Percentiles rank a stretch among this genome's conserved stretches.
Conservation (phyloP, 2,329 filamentous ascomycete species). For the Cladosporium sp. region DNA sequence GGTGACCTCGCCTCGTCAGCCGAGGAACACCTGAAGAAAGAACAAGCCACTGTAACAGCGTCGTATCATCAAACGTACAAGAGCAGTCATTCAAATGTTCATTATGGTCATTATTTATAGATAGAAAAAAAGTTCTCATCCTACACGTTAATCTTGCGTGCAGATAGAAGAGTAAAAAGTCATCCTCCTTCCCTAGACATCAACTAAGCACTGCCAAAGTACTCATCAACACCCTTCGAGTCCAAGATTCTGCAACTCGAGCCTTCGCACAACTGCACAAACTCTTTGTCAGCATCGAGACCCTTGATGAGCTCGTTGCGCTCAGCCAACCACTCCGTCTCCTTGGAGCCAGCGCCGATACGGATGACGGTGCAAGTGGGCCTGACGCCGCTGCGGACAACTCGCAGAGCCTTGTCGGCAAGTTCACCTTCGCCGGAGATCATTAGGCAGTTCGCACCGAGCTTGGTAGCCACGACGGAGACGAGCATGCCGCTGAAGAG, state of each 20-base stretch:
- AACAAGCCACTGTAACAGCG: no score
- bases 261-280: conserved; percentile 51
- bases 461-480: conserved; percentile 69
- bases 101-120: conserved; percentile 4
- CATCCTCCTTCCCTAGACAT: neutral
- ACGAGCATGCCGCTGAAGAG: conserved; percentile 81
- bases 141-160: neutral
- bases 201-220: conserved; percentile 23
- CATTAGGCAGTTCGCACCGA: conserved; percentile 66
- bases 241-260: conserved; percentile 37
- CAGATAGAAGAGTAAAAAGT: neutral
- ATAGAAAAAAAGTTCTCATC: neutral
- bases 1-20: no score
- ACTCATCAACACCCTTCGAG: conserved; percentile 27
- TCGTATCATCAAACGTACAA: neutral
- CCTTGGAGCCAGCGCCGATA: conserved; percentile 37
- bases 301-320: conserved; percentile 50
- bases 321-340: conserved; percentile 51
- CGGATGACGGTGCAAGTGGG: conserved; percentile 41
- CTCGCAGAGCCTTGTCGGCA: conserved; percentile 44
- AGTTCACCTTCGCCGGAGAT: conserved; percentile 51
- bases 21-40: no score
- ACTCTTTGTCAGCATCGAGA: conserved; percentile 43
- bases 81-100: neutral
- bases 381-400: conserved; percentile 41